Evolutionary conservation across 23 red algal genomes (phyloP).

Genomic region (Gracilaria domingensis): DNA sequence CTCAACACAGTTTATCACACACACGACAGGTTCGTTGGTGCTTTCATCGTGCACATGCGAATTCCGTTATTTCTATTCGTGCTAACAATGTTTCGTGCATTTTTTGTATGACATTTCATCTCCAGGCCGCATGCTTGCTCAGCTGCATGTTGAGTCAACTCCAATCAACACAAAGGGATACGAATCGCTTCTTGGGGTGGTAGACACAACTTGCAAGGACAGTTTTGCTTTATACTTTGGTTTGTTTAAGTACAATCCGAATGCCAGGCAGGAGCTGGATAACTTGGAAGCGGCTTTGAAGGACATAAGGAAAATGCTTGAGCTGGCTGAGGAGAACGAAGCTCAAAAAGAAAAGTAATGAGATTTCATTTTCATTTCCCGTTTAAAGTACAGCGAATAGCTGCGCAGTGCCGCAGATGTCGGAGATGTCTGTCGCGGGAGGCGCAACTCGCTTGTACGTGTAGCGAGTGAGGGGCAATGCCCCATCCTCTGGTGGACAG

Average conservation of each 20-base stretch:
- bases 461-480: no score
- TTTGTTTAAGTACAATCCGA: conserved; percentile 95
- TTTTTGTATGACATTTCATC: not conserved
- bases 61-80: no score
- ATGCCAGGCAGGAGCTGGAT: conserved; percentile 79
- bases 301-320: conserved; percentile 75
- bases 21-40: conserved; percentile 61
- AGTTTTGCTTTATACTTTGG: conserved; percentile 96
- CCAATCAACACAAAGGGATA: conserved; percentile 99
- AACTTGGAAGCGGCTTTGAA: conserved; percentile 78
- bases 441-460: no score
- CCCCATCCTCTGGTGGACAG: no score
- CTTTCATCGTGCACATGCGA: not conserved
- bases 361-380: not conserved
- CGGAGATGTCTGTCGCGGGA: no score
- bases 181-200: conserved; percentile 87
- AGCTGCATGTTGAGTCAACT: conserved; percentile 79
- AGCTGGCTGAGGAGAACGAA: conserved; percentile 76
- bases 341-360: conserved; percentile 45
- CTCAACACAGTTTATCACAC: conserved; percentile 97
- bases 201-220: conserved; percentile 97
- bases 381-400: not conserved
- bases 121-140: conserved; percentile 86
- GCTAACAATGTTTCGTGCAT: not conserved
- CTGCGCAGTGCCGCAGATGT: no score